Conservation (phyloP, 345 rosid species). For the Ceriops decandra region DNA sequence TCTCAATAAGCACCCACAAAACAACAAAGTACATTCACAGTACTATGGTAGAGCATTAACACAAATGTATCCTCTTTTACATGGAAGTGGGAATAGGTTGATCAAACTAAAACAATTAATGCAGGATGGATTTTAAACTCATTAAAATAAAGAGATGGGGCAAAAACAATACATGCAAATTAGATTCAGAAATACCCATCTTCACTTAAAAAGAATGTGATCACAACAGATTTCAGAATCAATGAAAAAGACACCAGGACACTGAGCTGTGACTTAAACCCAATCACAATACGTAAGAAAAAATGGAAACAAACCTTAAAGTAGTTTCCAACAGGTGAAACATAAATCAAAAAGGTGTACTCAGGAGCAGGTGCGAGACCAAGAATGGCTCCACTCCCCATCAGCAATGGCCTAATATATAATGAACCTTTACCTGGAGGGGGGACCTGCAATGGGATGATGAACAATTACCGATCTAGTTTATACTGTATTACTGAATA, state of each 20-base stretch:
- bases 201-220: no score
- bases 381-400: constrained; percentile 98
- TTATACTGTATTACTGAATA: neutral
- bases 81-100: no score
- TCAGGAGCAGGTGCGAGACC: constrained; percentile 98
- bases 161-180: neutral
- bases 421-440: constrained; percentile 94
- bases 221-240: neutral
- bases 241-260: no score
- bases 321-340: constrained; percentile 95
- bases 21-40: no score
- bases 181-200: neutral
- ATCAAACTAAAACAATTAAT: neutral
- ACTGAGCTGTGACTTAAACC: neutral
- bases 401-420: constrained; percentile 81
- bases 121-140: neutral
- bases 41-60: no score
- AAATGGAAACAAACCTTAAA: constrained; percentile 58
- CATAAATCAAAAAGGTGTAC: constrained; percentile 83
- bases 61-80: no score
- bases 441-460: constrained; percentile 55
- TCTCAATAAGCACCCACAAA: no score
- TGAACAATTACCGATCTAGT: constrained; percentile 11
- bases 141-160: neutral
- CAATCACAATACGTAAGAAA: neutral